Evolutionary conservation across 1,139 yeast species (phyloP), one percentile per base, ranked within the genome.

Genomic region (Lodderomyces jiufengensis): DNA sequence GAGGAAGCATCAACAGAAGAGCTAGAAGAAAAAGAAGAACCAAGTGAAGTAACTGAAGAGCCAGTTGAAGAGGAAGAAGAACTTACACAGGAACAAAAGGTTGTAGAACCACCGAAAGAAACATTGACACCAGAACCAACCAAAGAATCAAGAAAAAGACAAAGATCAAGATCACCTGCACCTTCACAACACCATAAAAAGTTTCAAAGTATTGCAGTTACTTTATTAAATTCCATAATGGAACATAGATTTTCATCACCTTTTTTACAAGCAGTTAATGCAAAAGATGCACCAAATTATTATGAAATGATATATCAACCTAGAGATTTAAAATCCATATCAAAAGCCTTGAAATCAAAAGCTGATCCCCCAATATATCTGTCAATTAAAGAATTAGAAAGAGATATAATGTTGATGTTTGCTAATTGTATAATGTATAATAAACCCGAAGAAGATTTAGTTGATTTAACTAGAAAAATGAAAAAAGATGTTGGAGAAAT

Each of bases 381-480:
- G 1, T 68, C 70, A 46, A 73, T 84, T 29, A 67, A 72, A 34
- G 79, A 80, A 39, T 61, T 85, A 20, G 88, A 84, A 49, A 65
- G 84, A 38, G 86, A 82, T 43, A 63, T 85, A 27, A 73, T 80
- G 66, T 63, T 80, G 37, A 84, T 85, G 94, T 83, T 82, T 61
- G 84, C 92, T 35, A 85, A 85, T 55, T 85, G 92, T 24, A 73
- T 84, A 11, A 84, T 85, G 94, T 84, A 80, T 57, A 85, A 84
- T 55, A 75, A 76, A 42, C 72, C 77, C 45, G 80, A 75, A 45
- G 76, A 80, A 26, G 86, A 80, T 40, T 70, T 82, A 49, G 76
- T 76, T 20, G 59, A 61, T 29, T 73, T 85, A 67, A 76, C 88
- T 1, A 63, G 73, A 42, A 84, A 78, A 44, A 84, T 84, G 92